phyloP scores from a whole-genome alignment of 257 asterid species.

The Solanum rostratum region DNA sequence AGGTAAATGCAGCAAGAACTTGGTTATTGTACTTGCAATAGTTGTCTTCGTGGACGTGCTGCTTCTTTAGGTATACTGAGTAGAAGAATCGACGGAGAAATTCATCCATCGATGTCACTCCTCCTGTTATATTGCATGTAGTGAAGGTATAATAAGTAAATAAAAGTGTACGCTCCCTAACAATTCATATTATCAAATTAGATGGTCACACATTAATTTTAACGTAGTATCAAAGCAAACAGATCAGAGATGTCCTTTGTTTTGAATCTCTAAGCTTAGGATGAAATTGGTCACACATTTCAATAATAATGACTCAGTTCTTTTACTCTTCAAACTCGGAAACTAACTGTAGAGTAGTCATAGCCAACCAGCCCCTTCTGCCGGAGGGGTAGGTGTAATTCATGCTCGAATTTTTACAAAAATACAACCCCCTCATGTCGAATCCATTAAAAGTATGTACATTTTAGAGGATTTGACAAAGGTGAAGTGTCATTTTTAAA shows the following conservation, averaged over 20 bases:
- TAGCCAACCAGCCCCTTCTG: not conserved
- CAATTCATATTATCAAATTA: not conserved
- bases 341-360: not conserved
- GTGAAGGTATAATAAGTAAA: not conserved
- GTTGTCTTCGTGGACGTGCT: conserved; percentile 52
- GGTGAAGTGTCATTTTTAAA: not conserved
- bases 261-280: not conserved
- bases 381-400: not conserved
- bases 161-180: not conserved
- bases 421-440: not conserved
- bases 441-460: not conserved
- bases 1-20: conserved; percentile 71
- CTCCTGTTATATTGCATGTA: conserved; percentile 29
- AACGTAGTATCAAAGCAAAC: not conserved
- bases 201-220: not conserved
- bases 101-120: conserved; percentile 88
- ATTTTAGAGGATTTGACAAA: not conserved
- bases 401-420: not conserved
- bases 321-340: not conserved
- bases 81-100: conserved; percentile 63
- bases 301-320: not conserved
- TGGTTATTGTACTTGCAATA: conserved; percentile 84
- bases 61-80: conserved; percentile 36
- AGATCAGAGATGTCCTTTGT: not conserved
- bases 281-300: not conserved